Evolutionary conservation across 306 rosid genomes (phyloP).

Genomic region (Cicer judaicum): DNA sequence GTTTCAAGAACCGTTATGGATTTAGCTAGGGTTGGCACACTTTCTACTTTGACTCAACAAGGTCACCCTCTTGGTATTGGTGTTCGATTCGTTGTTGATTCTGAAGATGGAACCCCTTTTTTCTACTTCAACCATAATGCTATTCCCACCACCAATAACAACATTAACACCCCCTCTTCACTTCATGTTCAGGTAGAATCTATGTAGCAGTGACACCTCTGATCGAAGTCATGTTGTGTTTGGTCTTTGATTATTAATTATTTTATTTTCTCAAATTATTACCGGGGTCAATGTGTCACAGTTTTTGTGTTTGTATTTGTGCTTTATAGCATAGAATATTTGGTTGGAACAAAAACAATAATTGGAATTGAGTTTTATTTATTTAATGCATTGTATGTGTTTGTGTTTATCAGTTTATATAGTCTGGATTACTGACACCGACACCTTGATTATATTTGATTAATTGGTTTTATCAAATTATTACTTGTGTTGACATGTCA

Average conservation of each 20-base stretch:
- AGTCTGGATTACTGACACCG: too few species aligned
- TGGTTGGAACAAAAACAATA: neutral
- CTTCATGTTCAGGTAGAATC: constrained; percentile 79
- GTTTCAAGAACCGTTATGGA: constrained; percentile 88
- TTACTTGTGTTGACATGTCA: too few species aligned
- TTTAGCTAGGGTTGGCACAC: constrained; percentile 70
- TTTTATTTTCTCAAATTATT: too few species aligned
- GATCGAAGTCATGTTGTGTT: too few species aligned
- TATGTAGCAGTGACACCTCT: too few species aligned
- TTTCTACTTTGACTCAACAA: constrained; percentile 61
- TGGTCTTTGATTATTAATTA: too few species aligned
- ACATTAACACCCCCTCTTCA: constrained; percentile 54
- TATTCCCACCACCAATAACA: neutral
- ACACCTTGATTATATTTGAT: too few species aligned
- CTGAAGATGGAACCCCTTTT: constrained; percentile 71
- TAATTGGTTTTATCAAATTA: too few species aligned
- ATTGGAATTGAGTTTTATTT: neutral
- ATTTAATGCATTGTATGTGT: neutral
- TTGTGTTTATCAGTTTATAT: too few species aligned
- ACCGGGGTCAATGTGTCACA: too few species aligned
- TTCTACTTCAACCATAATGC: constrained; percentile 58
- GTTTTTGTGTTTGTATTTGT: too few species aligned
- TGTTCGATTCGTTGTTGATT: constrained; percentile 75
- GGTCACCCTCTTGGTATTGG: constrained; percentile 86
- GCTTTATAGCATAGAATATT: neutral